Evolutionary conservation across 2,329 filamentous ascomycete species (phyloP), one percentile per base, ranked within the genome.

Genomic region (Neopestalotiopsis rosae): DNA sequence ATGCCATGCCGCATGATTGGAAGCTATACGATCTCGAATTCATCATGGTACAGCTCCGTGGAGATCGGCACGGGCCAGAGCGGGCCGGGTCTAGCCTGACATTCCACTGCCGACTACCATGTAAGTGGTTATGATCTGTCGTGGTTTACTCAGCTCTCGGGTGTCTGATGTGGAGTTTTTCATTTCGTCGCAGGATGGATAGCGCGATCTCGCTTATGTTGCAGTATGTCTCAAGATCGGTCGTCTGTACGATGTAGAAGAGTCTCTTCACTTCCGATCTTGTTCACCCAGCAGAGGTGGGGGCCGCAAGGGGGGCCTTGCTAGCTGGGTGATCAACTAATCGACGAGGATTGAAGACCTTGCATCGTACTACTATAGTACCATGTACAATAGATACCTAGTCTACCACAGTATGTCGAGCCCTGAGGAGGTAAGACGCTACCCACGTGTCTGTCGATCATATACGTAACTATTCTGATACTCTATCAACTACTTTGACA

Each of bases 81-180:
- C 40, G 40, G 40, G 40, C 40, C 40, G 40, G 40, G 17, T 45
- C 40, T 45, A 45, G 40, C 40, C 40, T 45, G 40, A 45, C 9
- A 17, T 45, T 45, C 40, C 17, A 45, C 10, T 17, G 12, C 40
- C 40, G 40, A 45, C 40, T 45, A 45, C 40, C 9, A 45, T 12
- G 10, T 3, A 17, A 45, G 12, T 45, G 40, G 7, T n/a, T 58
- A 58, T 14, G n/a, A 58, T 58, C 20, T 6, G 56, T 28, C 28
- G 20, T 58, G 56, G 20, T 58, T 58, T 58, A 30, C n/a, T 58
- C 56, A 58, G 56, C 56, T 58, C 56, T 58, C 28, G 10, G 56
- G 28, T 4, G 17, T 28, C 56, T 24, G 56, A 6, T 58, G 20
- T 58, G n/a, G n/a, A 24, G 12, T 58, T 28, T 28, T 28, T 28